Conservation (phyloP, 176 grass and related monocot species). For the Guadua angustifolia region DNA sequence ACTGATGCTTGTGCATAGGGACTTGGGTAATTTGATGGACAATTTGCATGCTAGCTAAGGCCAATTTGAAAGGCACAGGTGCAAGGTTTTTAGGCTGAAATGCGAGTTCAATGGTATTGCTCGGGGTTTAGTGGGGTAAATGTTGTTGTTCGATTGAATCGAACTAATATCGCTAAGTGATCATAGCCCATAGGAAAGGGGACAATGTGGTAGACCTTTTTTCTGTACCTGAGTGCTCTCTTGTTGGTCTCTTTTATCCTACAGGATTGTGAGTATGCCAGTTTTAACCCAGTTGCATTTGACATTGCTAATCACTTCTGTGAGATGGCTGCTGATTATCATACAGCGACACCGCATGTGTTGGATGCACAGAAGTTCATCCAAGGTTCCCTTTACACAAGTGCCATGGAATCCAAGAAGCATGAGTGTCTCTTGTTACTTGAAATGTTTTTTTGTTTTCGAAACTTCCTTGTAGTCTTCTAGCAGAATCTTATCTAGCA, state of each 20-base stretch:
- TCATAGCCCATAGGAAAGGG: not conserved
- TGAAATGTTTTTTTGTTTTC: no score
- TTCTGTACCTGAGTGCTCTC: not conserved
- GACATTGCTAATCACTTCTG: conserved; percentile 98
- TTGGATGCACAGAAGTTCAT: no score
- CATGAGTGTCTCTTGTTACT: no score
- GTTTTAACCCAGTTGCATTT: conserved; percentile 89
- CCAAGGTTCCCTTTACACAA: no score
- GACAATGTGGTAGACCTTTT: not conserved
- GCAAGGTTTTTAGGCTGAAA: not conserved
- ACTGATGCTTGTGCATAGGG: not conserved
- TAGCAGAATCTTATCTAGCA: no score
- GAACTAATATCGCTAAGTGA: not conserved
- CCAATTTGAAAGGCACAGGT: not conserved
- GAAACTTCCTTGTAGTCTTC: no score
- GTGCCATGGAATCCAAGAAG: no score
- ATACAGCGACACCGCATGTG: conserved; percentile 69
- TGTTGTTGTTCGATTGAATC: not conserved
- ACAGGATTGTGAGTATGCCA: conserved; percentile 94
- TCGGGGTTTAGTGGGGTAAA: not conserved
- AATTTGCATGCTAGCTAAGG: not conserved
- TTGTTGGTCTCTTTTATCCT: conserved; percentile 9
- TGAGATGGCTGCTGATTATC: conserved; percentile 99
- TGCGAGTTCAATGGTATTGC: not conserved
- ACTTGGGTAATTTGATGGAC: conserved; percentile 1